Base-by-base conservation (phyloP, 2,329 filamentous ascomycete species). In the Zymoseptoria tritici region DNA sequence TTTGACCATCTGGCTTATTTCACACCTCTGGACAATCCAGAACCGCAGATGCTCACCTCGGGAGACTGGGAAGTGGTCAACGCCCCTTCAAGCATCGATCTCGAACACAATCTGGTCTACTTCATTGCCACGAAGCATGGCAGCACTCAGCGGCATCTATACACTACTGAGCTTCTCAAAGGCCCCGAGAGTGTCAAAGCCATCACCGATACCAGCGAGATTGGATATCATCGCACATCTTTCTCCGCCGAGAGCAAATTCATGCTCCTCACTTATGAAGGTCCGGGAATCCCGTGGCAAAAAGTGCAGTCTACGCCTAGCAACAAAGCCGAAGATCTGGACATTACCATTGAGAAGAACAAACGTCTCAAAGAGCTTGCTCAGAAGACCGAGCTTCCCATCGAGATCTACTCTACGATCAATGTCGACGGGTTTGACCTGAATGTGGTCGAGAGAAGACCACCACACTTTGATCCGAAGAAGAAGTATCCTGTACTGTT, bases 1-100 rank as follows among this genome's bases (percentile, higher is more conserved):
- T 90, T 89, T 67, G 90, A 97, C 67, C 94, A 99, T 68, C 78
- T 99, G 55, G 94, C 89, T 0, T 97, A 97, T 76, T 99, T 97
- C 72, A 87, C 88, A 0, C 93, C 94, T 2, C 76, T 97, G 56
- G 89, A 97, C 67, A 92, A 86, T 67, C 79, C 88, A 0, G 79
- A 89, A n/a, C 92, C 94, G 5, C 77, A 90, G 53, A 85, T 96
- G 80, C 84, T 99, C 49, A 99, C 94, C 0, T 86, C 88, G 46
- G 94, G 94, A 4, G 74, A 87, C 31, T 99, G 93, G 92, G 95
- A 99, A 74, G 93, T 99, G 0, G 90, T 91, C 3, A 80, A 88
- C 57, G 91, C 89, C 0, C 91, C 93, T 0, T 90, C 90, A 2
- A 88, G 90, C 0, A 83, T 99, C 22, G 93, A 97, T 71, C 76